Conservation (phyloP, 2,329 filamentous ascomycete genomes). For the Annulohypoxylon truncatum region DNA sequence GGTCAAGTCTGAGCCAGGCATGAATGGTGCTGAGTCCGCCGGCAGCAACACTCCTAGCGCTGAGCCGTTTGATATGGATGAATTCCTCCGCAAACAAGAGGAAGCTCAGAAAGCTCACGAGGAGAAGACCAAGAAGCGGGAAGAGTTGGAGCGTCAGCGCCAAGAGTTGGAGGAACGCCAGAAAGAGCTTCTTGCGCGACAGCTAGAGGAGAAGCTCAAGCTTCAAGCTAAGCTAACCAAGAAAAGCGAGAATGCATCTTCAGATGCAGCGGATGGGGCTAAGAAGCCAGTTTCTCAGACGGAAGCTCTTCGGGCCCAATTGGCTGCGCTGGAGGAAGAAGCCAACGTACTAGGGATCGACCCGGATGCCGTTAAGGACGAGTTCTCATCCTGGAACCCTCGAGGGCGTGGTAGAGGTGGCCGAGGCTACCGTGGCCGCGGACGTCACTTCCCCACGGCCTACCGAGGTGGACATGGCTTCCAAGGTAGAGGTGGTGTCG, state of each 20-base stretch:
- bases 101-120: constrained; percentile 77
- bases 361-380: constrained; percentile 62
- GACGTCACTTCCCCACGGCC: constrained; percentile 52
- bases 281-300: constrained; percentile 61
- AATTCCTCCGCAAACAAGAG: constrained; percentile 74
- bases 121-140: constrained; percentile 71
- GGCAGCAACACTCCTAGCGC: constrained; percentile 26
- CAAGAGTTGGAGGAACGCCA: constrained; percentile 74
- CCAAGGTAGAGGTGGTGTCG: constrained; percentile 56
- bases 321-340: constrained; percentile 79
- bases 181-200: constrained; percentile 69
- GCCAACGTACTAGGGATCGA: constrained; percentile 77
- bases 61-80: constrained; percentile 74
- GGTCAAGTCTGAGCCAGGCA: constrained; percentile 43
- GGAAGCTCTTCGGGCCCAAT: constrained; percentile 74
- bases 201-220: constrained; percentile 72
- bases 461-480: constrained; percentile 58
- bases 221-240: constrained; percentile 71
- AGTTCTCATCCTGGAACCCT: constrained; percentile 51
- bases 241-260: constrained; percentile 52
- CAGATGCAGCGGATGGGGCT: constrained; percentile 40
- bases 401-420: constrained; percentile 55
- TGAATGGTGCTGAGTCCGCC: constrained; percentile 39
- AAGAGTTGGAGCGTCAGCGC: constrained; percentile 71
- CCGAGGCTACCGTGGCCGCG: constrained; percentile 54